Conservation (phyloP, 169 alveolate species). For the Toxoplasma gondii region DNA sequence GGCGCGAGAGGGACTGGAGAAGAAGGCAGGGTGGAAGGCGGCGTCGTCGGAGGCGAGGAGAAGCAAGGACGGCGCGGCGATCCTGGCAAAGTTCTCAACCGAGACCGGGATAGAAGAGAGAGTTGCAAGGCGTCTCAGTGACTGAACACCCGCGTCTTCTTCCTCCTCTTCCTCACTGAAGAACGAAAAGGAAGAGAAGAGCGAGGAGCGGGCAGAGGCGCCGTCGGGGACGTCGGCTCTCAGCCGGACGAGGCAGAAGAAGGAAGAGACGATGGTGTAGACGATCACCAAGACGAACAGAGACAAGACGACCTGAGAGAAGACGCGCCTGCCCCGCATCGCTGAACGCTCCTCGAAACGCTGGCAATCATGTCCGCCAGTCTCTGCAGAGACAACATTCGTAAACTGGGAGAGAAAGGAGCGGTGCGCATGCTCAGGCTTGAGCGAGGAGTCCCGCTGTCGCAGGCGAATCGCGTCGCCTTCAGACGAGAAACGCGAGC, state of each 20-base stretch:
- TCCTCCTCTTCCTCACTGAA: background rate
- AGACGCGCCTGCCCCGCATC: too few species aligned
- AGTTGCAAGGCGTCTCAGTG: background rate
- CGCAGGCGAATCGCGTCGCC: too few species aligned
- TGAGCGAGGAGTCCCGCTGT: too few species aligned
- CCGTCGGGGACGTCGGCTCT: background rate
- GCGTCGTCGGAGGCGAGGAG: background rate
- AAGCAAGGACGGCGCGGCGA: background rate
- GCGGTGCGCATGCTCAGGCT: too few species aligned
- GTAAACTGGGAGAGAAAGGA: too few species aligned
- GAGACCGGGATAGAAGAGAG: background rate
- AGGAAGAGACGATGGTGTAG: background rate
- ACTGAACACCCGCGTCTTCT: background rate
- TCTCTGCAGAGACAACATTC: too few species aligned
- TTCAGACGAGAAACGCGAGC: too few species aligned
- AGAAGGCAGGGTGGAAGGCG: background rate
- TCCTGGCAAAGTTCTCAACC: background rate
- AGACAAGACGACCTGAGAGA: background rate
- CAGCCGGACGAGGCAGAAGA: background rate
- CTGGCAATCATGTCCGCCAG: too few species aligned
- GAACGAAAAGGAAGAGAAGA: slow-evolving; percentile 13
- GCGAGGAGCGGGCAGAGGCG: background rate
- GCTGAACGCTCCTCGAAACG: too few species aligned
- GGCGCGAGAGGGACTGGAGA: background rate
- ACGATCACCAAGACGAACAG: background rate